Evolutionary conservation across 2,329 filamentous ascomycete species (phyloP).

Genomic region (Aspergillus sp.): DNA sequence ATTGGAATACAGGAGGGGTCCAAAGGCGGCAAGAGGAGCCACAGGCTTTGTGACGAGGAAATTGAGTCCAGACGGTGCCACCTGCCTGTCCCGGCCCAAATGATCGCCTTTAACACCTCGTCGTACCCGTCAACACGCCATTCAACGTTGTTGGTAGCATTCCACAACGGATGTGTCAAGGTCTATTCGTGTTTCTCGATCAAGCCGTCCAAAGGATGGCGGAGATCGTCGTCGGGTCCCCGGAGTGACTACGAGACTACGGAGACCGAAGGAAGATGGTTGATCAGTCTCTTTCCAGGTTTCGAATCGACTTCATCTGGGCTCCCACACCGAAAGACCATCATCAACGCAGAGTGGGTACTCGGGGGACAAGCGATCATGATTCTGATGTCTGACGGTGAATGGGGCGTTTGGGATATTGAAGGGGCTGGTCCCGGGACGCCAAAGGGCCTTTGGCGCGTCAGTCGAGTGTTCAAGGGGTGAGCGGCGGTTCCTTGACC

Average conservation of each 20-base stretch:
- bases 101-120: conserved; percentile 47
- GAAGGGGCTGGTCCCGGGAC: conserved; percentile 37
- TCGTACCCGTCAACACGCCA: conserved; percentile 46
- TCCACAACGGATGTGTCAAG: conserved; percentile 48
- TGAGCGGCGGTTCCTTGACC: conserved; percentile 34
- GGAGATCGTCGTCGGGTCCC: conserved; percentile 16
- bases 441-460: conserved; percentile 32
- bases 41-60: conserved; percentile 27
- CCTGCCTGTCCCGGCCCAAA: conserved; percentile 43
- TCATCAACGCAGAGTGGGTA: conserved; percentile 41
- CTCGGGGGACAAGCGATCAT: conserved; percentile 38
- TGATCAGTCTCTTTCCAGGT: conserved; percentile 37
- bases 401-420: conserved; percentile 45
- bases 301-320: conserved; percentile 28
- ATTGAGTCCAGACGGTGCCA: conserved; percentile 40
- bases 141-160: conserved; percentile 48
- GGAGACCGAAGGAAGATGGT: conserved; percentile 34
- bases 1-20: conserved; percentile 28
- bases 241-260: conserved; percentile 24
- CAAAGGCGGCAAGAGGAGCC: conserved; percentile 9
- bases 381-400: conserved; percentile 38
- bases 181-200: conserved; percentile 48
- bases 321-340: conserved; percentile 31
- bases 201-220: conserved; percentile 17
- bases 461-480: conserved; percentile 31